These are phyloP conservation scores for Fistulina hepatica DNA, from an alignment of 1,284 basidiomycete genomes.

Conservation along the genomic window DNA sequence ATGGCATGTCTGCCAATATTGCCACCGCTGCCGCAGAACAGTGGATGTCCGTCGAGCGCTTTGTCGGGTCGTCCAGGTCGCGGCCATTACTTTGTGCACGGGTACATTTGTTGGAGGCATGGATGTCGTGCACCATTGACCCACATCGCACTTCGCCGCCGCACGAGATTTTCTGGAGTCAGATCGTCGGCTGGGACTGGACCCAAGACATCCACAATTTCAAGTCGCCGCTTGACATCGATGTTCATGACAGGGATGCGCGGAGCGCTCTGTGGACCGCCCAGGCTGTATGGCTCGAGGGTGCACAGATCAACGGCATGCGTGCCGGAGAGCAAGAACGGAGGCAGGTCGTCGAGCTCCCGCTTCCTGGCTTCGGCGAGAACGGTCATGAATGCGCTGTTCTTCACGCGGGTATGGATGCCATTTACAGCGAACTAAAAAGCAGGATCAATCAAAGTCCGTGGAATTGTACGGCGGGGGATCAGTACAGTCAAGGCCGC, in stretches of 20 bases:
- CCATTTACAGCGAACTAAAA: slow-evolving; percentile 23
- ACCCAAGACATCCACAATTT: slow-evolving; percentile 40
- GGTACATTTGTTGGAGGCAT: slow-evolving; percentile 49
- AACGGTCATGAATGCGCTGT: slow-evolving; percentile 28
- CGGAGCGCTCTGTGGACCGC: slow-evolving; percentile 46
- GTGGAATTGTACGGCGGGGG: no score
- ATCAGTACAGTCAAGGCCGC: no score
- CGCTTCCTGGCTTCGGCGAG: slow-evolving; percentile 31
- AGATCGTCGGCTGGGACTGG: slow-evolving; percentile 72
- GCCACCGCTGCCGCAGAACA: slow-evolving; percentile 52
- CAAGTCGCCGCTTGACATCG: slow-evolving; percentile 21
- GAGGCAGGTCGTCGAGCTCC: slow-evolving; percentile 23
- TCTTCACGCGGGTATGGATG: slow-evolving; percentile 25
- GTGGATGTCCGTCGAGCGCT: slow-evolving; percentile 35
- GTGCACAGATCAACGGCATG: slow-evolving; percentile 59
- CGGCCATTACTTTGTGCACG: slow-evolving; percentile 34
- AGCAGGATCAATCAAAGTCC: no score
- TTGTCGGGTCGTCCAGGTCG: slow-evolving; percentile 23
- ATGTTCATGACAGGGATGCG: slow-evolving; percentile 22
- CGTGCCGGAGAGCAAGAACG: slow-evolving; percentile 58
- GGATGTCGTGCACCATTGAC: slow-evolving; percentile 78
- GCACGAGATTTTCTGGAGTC: slow-evolving; percentile 88
- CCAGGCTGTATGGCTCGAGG: slow-evolving; percentile 62
- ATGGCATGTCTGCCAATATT: slow-evolving; percentile 65
- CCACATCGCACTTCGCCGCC: slow-evolving; percentile 79